A percentile compares a stretch with the other conserved stretches of the same genome.
Evolutionary conservation across 257 asterid species (phyloP).

Genomic region (Fraxinus excelsior): DNA sequence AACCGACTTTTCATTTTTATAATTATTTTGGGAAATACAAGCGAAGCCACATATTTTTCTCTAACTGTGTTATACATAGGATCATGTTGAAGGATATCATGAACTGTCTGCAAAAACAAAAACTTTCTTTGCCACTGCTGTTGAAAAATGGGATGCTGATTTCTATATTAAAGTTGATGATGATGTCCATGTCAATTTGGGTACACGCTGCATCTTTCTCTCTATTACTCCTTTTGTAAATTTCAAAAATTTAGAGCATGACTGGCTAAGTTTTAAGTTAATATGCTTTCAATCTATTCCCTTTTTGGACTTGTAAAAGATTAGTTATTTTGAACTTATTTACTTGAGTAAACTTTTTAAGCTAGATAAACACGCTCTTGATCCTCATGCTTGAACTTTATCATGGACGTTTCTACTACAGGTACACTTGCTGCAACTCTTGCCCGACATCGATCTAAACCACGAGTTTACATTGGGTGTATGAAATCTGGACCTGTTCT

Average conservation of each 20-base stretch:
- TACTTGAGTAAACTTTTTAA: background rate
- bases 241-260: background rate
- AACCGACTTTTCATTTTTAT: background rate
- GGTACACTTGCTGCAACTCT: constrained; percentile 31
- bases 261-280: background rate
- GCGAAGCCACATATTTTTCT: background rate
- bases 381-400: background rate
- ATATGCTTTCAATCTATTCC: background rate
- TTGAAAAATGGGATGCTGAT: constrained; percentile 58
- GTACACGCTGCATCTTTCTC: constrained; percentile 27
- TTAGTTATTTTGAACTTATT: background rate
- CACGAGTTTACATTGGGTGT: constrained; percentile 35
- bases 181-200: constrained; percentile 55
- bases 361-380: background rate
- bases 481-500: constrained; percentile 46
- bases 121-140: constrained; percentile 49
- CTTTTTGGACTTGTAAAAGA: background rate
- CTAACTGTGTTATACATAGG: constrained; percentile 30
- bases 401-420: constrained; percentile 1
- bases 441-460: constrained; percentile 26
- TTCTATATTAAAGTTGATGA: constrained; percentile 56
- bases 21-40: background rate
- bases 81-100: constrained; percentile 57
- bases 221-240: background rate
- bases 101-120: constrained; percentile 56